phyloP scores from a whole-genome alignment of 2,329 filamentous ascomycete species.

The Geosmithia flava region DNA sequence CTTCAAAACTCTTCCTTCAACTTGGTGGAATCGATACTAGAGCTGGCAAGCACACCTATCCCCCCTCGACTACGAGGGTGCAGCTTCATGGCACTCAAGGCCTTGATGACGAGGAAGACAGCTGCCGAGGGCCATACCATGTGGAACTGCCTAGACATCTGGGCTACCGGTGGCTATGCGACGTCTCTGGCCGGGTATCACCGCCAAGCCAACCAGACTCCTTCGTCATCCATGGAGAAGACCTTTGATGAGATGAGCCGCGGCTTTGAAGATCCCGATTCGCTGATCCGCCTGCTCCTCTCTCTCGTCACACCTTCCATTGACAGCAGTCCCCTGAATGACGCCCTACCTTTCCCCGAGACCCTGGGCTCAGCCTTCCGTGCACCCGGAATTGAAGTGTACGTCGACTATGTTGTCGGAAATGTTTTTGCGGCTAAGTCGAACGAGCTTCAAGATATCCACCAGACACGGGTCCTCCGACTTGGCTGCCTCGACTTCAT shows the following conservation, averaged over 20 bases:
- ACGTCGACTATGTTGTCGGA: conserved; percentile 82
- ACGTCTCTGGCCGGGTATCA: conserved; percentile 18
- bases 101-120: conserved; percentile 65
- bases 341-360: conserved; percentile 78
- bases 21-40: conserved; percentile 62
- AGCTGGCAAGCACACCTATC: conserved; percentile 66
- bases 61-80: conserved; percentile 69
- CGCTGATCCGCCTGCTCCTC: conserved; percentile 69
- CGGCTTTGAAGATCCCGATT: conserved; percentile 74
- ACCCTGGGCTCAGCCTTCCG: conserved; percentile 66
- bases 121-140: conserved; percentile 55
- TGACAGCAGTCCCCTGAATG: conserved; percentile 50
- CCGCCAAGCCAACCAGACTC: conserved; percentile 18
- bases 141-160: conserved; percentile 72
- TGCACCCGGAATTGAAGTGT: conserved; percentile 74
- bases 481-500: conserved; percentile 79
- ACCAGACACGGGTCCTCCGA: conserved; percentile 61
- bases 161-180: conserved; percentile 53
- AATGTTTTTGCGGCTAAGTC: conserved; percentile 59
- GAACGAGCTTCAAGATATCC: conserved; percentile 50
- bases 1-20: conserved; percentile 52
- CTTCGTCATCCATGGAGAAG: conserved; percentile 40
- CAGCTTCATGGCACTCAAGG: conserved; percentile 66
- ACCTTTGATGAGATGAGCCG: conserved; percentile 64
- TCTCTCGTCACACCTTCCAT: conserved; percentile 56